Evolutionary conservation across 1,284 basidiomycete genomes (phyloP).

Genomic region (Phylloporus sp.): DNA sequence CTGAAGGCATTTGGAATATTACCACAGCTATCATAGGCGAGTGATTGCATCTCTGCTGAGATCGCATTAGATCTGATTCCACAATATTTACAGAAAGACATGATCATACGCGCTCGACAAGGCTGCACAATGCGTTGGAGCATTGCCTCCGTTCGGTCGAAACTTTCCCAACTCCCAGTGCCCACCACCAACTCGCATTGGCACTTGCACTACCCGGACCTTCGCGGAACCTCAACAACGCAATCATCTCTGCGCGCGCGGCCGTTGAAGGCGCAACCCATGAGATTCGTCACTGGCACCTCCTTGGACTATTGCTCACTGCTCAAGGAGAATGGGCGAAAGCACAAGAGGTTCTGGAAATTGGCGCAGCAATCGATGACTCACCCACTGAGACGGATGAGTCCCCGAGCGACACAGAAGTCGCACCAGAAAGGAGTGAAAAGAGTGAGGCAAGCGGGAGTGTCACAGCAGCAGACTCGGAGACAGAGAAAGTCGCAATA

Average conservation of each 20-base stretch:
- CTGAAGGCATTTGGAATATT: constrained; percentile 72
- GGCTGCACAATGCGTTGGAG: constrained; percentile 66
- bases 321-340: constrained; percentile 84
- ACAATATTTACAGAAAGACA: constrained; percentile 64
- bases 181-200: constrained; percentile 83
- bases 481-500: constrained; percentile 15
- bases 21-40: constrained; percentile 69
- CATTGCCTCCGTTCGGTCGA: constrained; percentile 65
- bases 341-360: constrained; percentile 81
- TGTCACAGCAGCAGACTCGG: constrained; percentile 16
- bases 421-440: constrained; percentile 12
- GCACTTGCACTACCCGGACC: constrained; percentile 73
- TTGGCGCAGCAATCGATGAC: constrained; percentile 64
- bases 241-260: constrained; percentile 72
- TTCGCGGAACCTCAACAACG: constrained; percentile 73
- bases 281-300: constrained; percentile 89
- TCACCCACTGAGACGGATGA: constrained; percentile 26
- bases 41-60: constrained; percentile 8
- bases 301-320: constrained; percentile 85
- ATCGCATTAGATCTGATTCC: constrained; percentile 6
- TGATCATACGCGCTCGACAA: constrained; percentile 63
- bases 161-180: constrained; percentile 65
- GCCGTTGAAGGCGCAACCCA: constrained; percentile 81
- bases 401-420: constrained; percentile 31
- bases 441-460: constrained; percentile 8